Evolutionary conservation across 2,329 filamentous ascomycete species (phyloP).

Genomic region (Ophiostoma tasmaniense): DNA sequence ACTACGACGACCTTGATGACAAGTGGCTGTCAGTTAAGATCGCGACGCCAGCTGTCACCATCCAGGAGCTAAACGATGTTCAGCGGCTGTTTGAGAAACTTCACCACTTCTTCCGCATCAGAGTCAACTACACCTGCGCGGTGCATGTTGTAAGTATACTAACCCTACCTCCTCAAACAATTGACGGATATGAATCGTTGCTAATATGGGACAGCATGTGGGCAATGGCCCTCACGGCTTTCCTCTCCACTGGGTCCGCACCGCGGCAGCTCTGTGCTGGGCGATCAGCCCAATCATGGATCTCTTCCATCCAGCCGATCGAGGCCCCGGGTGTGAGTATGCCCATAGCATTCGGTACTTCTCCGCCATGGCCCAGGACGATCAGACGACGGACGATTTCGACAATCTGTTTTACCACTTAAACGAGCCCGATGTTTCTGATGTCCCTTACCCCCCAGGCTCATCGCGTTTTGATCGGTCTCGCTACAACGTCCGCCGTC

Average conservation of each 20-base stretch:
- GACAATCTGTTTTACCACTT: background rate
- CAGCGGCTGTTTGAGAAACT: background rate
- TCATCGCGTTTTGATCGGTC: background rate
- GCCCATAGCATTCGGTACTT: constrained; percentile 11
- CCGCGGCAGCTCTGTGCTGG: constrained; percentile 8
- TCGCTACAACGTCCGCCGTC: background rate
- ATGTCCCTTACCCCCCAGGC: background rate
- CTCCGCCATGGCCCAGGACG: constrained; percentile 3
- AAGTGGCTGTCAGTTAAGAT: constrained; percentile 10
- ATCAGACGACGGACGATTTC: background rate
- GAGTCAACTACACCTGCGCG: constrained; percentile 7
- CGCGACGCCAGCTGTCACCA: background rate
- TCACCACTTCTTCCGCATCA: background rate
- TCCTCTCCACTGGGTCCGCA: constrained; percentile 9
- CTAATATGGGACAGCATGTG: constrained; percentile 9
- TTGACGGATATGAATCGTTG: background rate
- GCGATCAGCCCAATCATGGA: constrained; percentile 10
- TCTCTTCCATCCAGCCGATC: constrained; percentile 7
- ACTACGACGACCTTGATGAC: background rate
- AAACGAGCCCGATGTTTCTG: background rate
- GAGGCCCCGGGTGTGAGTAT: background rate
- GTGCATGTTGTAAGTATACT: constrained; percentile 13
- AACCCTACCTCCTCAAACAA: background rate
- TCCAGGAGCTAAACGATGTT: background rate
- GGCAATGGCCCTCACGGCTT: constrained; percentile 3